Conservation (phyloP, 116 monocot species). For the Trichopus zeylanicus region DNA sequence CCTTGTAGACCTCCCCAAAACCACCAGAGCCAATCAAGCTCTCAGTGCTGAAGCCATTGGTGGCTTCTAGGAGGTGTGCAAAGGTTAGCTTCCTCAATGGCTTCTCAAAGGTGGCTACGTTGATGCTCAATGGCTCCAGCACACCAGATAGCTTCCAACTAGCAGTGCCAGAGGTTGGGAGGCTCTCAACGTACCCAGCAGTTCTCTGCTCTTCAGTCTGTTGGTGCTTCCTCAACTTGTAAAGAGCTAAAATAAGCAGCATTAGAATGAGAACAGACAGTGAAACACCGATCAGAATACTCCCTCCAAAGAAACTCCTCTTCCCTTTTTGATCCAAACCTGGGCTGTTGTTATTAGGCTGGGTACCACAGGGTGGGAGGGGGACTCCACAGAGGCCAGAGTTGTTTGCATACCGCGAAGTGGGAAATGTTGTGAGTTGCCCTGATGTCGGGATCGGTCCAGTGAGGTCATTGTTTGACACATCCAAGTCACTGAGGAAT, state of each 20-base stretch:
- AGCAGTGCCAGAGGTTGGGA: conserved; percentile 31
- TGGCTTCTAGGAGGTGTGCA: conserved; percentile 76
- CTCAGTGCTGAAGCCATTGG: conserved; percentile 73
- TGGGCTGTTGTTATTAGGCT: not conserved
- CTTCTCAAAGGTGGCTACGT: conserved; percentile 77
- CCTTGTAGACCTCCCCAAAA: conserved; percentile 87
- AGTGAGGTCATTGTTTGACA: conserved; percentile 62
- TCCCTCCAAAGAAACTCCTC: conserved; percentile 17
- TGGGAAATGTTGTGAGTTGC: conserved; percentile 56
- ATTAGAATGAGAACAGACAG: conserved; percentile 53
- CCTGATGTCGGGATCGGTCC: conserved; percentile 54
- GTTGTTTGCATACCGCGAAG: conserved; percentile 56
- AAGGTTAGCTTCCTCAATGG: conserved; percentile 71
- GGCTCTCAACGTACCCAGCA: conserved; percentile 36
- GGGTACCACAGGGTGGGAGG: conserved; percentile 34
- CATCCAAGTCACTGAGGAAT: conserved; percentile 60
- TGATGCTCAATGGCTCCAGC: conserved; percentile 62
- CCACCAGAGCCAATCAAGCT: conserved; percentile 88
- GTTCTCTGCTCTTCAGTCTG: conserved; percentile 16
- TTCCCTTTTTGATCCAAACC: not conserved
- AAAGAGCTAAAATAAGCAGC: conserved; percentile 29
- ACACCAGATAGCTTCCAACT: conserved; percentile 49
- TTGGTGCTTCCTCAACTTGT: conserved; percentile 39
- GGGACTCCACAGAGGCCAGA: conserved; percentile 62
- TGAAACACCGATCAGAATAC: conserved; percentile 49